A percentile compares a stretch with the other conserved stretches of the same genome.
These are phyloP conservation scores for Erysiphe neolycopersici DNA, from an alignment of 2,329 filamentous ascomycete species.

Conservation along the genomic window DNA sequence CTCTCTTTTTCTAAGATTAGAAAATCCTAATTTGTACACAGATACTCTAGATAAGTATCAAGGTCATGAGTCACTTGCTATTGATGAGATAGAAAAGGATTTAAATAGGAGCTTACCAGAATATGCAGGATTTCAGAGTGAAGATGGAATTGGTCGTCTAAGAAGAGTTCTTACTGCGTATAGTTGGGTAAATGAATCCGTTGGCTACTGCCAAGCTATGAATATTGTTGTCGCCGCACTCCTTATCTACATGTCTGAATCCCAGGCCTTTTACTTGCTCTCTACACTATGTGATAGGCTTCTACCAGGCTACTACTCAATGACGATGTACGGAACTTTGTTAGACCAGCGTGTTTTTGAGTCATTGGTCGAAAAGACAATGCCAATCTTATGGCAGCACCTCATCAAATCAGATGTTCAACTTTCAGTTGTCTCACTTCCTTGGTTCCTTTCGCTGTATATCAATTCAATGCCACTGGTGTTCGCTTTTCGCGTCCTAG, in stretches of 20 bases:
- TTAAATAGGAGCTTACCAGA: constrained; percentile 88
- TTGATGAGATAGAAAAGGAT: constrained; percentile 98
- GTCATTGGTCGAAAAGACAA: constrained; percentile 91
- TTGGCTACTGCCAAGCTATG: constrained; percentile 98
- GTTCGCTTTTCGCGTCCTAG: constrained; percentile 85
- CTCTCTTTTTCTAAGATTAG: constrained; percentile 64
- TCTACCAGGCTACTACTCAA: constrained; percentile 90
- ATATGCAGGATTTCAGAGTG: constrained; percentile 89
- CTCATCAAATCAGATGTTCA: constrained; percentile 94
- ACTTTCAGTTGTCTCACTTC: constrained; percentile 83
- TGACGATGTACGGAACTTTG: constrained; percentile 95
- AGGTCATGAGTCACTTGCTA: constrained; percentile 73
- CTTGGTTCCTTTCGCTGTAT: constrained; percentile 94
- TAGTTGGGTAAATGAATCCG: constrained; percentile 86
- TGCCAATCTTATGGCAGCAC: constrained; percentile 96
- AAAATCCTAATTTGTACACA: constrained; percentile 57
- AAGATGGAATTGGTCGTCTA: constrained; percentile 76
- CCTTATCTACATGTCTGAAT: constrained; percentile 92
- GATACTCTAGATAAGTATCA: constrained; percentile 66
- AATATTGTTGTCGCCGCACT: constrained; percentile 97
- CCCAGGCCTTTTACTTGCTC: constrained; percentile 83
- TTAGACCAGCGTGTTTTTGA: constrained; percentile 96
- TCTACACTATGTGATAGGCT: constrained; percentile 79
- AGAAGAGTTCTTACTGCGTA: constrained; percentile 85
- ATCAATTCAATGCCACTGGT: constrained; percentile 99